Conservation (phyloP, 371 early-diverging fungal species). For the Caulochytrium protostelioides region DNA sequence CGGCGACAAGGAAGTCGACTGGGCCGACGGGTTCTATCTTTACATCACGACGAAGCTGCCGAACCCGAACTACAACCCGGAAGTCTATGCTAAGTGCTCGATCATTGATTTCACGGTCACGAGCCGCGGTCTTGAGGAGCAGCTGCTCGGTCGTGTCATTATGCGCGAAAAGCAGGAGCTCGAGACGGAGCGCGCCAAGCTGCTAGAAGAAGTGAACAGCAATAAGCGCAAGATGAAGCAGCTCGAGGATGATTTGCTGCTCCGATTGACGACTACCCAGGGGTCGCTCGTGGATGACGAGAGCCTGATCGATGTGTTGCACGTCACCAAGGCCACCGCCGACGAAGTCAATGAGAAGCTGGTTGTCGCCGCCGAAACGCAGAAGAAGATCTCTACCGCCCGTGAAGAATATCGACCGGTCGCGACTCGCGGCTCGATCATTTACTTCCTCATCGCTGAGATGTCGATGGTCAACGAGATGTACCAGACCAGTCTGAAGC, state of each 20-base stretch:
- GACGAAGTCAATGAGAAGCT: constrained; percentile 41
- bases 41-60: constrained; percentile 38
- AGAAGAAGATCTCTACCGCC: constrained; percentile 34
- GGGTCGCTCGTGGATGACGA: constrained; percentile 40
- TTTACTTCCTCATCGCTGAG: constrained; percentile 39
- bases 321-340: constrained; percentile 32
- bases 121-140: constrained; percentile 34
- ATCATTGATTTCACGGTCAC: constrained; percentile 41
- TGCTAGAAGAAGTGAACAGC: constrained; percentile 33
- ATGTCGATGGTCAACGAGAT: constrained; percentile 37
- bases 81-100: constrained; percentile 35
- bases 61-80: constrained; percentile 37
- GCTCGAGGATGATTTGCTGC: constrained; percentile 37
- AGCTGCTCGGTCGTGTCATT: constrained; percentile 37
- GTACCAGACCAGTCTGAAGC: constrained; percentile 36
- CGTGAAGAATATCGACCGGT: constrained; percentile 40
- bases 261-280: constrained; percentile 31
- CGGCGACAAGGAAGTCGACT: constrained; percentile 40
- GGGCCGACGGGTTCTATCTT: constrained; percentile 24
- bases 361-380: constrained; percentile 34
- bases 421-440: constrained; percentile 29
- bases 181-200: constrained; percentile 33
- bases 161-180: constrained; percentile 40
- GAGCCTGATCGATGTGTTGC: constrained; percentile 35
- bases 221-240: constrained; percentile 42